Evolutionary conservation across 163 green algal genomes (phyloP).

Genomic region (Scenedesmus sp.): DNA sequence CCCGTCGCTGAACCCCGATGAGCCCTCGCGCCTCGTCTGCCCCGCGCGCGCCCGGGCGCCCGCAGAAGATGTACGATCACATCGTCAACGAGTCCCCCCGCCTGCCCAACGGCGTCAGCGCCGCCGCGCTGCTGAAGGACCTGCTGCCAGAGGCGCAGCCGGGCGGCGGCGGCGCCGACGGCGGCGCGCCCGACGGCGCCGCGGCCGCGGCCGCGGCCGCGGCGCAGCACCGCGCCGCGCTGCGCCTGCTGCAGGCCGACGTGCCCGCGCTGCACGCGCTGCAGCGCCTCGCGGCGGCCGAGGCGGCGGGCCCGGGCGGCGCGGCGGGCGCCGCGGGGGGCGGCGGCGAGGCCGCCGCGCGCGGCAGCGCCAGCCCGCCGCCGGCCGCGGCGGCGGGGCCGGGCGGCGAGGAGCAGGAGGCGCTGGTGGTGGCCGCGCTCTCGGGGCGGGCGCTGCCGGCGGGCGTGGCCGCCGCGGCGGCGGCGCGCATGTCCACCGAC

Average conservation of each 20-base stretch:
- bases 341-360: neutral
- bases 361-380: too few species aligned
- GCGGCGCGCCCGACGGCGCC: neutral
- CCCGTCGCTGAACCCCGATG: too few species aligned
- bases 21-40: too few species aligned
- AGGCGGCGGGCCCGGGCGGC: neutral
- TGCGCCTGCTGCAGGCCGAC: conserved; percentile 25
- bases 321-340: neutral
- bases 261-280: neutral
- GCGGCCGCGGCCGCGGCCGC: neutral
- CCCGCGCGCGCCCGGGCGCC: conserved; percentile 45
- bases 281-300: conserved; percentile 18
- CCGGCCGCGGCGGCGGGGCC: neutral
- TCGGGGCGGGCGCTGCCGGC: conserved; percentile 9
- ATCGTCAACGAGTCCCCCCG: conserved; percentile 52
- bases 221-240: neutral
- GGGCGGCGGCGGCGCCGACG: neutral
- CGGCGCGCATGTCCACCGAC: too few species aligned
- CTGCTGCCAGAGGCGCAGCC: conserved; percentile 38
- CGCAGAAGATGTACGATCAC: conserved; percentile 80
- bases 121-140: conserved; percentile 35
- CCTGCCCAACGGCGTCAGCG: conserved; percentile 32
- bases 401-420: neutral
- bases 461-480: conserved; percentile 12
- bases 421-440: conserved; percentile 25